A percentile compares a stretch with the other conserved stretches of the same genome.
These are phyloP conservation scores for Lagerstroemia speciosa DNA, from an alignment of 345 rosid species.

Conservation along the genomic window DNA sequence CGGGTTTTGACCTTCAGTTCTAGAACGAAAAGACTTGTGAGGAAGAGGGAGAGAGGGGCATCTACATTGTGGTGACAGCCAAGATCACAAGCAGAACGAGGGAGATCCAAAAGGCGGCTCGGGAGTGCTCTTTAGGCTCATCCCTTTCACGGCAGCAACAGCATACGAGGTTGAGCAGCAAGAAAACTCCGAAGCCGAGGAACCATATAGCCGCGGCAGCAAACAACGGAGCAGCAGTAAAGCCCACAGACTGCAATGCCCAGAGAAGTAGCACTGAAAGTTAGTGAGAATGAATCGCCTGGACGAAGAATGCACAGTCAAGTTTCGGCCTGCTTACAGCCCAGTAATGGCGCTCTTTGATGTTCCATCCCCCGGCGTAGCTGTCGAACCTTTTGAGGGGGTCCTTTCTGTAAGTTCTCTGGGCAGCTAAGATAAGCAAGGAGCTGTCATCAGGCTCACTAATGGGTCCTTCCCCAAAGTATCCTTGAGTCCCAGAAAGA, in stretches of 20 bases:
- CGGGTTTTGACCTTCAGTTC: background rate
- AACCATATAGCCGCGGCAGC: slow-evolving; percentile 62
- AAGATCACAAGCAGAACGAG: slow-evolving; percentile 59
- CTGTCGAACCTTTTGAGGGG: slow-evolving; percentile 62
- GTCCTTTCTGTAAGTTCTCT: slow-evolving; percentile 77
- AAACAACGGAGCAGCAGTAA: slow-evolving; percentile 70
- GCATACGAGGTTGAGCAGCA: slow-evolving; percentile 38
- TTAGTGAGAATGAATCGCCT: background rate
- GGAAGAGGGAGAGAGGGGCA: slow-evolving; percentile 1
- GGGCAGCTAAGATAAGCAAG: slow-evolving; percentile 57
- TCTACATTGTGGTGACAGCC: slow-evolving; percentile 60
- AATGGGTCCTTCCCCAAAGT: slow-evolving; percentile 33
- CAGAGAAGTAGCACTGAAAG: background rate
- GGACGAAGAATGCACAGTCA: background rate
- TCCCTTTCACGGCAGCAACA: slow-evolving; percentile 36
- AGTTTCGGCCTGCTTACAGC: slow-evolving; percentile 46
- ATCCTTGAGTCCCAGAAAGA: background rate
- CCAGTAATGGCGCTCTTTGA: slow-evolving; percentile 80
- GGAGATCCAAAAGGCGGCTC: slow-evolving; percentile 51
- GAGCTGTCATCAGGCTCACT: slow-evolving; percentile 36
- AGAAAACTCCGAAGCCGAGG: slow-evolving; percentile 58
- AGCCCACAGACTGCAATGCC: slow-evolving; percentile 71
- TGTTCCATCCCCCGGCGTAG: slow-evolving; percentile 86
- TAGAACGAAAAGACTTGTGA: background rate
- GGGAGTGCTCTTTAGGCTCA: slow-evolving; percentile 48